These are phyloP conservation scores for Citrullus colocynthis DNA, from an alignment of 306 rosid species.

Conservation along the genomic window DNA sequence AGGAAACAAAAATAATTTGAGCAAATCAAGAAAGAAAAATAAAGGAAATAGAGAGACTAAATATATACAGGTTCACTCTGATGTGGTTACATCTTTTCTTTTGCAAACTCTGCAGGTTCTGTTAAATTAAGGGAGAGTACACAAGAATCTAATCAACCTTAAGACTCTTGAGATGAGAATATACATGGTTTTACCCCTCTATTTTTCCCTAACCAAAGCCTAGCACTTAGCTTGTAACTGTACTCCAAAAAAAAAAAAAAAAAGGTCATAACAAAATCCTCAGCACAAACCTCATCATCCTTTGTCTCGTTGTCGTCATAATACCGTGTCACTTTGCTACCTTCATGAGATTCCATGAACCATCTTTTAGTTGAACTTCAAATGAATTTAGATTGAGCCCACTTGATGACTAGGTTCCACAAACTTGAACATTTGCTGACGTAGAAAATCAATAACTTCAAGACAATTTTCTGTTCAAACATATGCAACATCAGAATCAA, in stretches of 20 bases:
- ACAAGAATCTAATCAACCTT: neutral
- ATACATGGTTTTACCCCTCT: neutral
- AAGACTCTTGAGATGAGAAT: neutral
- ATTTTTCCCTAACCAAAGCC: neutral
- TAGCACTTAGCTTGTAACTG: neutral
- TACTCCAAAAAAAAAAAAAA: neutral
- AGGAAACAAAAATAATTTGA: neutral
- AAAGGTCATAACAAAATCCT: no score
- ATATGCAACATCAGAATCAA: neutral
- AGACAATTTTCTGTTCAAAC: neutral
- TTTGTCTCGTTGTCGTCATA: neutral
- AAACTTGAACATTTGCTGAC: neutral
- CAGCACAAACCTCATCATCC: no score
- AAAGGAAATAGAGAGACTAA: neutral
- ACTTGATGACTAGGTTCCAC: neutral
- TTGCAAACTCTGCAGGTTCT: neutral
- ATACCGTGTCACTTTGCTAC: neutral
- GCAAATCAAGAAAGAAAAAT: neutral
- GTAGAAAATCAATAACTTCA: neutral
- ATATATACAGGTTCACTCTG: neutral
- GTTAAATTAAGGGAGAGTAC: neutral
- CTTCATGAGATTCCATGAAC: neutral
- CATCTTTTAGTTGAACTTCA: neutral
- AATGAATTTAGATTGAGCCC: neutral
- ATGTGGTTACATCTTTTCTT: neutral